A percentile compares a stretch with the other conserved stretches of the same genome.
phyloP scores from a whole-genome alignment of 1,284 basidiomycete genomes.

The Pholiota adiposa region DNA sequence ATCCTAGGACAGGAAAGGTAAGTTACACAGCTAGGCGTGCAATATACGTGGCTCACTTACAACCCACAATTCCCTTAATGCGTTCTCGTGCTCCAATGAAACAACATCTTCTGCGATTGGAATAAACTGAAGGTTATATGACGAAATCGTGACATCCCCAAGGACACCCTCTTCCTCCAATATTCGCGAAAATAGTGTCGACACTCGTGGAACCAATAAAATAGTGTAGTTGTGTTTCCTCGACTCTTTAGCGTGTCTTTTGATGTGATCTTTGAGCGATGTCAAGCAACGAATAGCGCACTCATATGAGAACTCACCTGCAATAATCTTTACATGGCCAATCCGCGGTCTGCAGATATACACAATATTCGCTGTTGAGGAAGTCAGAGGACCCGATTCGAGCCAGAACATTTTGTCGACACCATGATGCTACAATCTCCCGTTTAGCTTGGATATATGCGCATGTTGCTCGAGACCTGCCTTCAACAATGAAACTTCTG shows the following conservation, averaged over 20 bases:
- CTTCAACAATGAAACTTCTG: slow-evolving; percentile 91
- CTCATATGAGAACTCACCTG: slow-evolving; percentile 58
- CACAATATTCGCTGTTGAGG: slow-evolving; percentile 87
- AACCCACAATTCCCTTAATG: slow-evolving; percentile 86
- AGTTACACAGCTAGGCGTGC: slow-evolving; percentile 9
- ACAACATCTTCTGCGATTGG: slow-evolving; percentile 91
- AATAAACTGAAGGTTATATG: slow-evolving; percentile 93
- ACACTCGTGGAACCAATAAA: slow-evolving; percentile 86
- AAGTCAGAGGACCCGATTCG: slow-evolving; percentile 83
- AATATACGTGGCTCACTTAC: slow-evolving; percentile 49
- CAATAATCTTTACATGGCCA: slow-evolving; percentile 86
- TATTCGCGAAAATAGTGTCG: slow-evolving; percentile 82
- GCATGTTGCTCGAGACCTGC: slow-evolving; percentile 43
- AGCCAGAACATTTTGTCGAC: slow-evolving; percentile 99
- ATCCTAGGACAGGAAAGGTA: slow-evolving; percentile 54
- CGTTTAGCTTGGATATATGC: slow-evolving; percentile 7
- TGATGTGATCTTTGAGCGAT: slow-evolving; percentile 80
- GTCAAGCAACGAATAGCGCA: slow-evolving; percentile 28
- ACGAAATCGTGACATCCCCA: slow-evolving; percentile 84
- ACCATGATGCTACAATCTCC: slow-evolving; percentile 80
- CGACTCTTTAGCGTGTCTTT: slow-evolving; percentile 67
- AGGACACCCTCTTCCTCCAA: slow-evolving; percentile 92
- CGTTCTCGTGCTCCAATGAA: slow-evolving; percentile 83
- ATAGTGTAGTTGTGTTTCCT: slow-evolving; percentile 87
- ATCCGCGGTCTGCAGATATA: slow-evolving; percentile 93